phyloP scores from a whole-genome alignment of 306 rosid genomes.

The Lagenaria siceraria region DNA sequence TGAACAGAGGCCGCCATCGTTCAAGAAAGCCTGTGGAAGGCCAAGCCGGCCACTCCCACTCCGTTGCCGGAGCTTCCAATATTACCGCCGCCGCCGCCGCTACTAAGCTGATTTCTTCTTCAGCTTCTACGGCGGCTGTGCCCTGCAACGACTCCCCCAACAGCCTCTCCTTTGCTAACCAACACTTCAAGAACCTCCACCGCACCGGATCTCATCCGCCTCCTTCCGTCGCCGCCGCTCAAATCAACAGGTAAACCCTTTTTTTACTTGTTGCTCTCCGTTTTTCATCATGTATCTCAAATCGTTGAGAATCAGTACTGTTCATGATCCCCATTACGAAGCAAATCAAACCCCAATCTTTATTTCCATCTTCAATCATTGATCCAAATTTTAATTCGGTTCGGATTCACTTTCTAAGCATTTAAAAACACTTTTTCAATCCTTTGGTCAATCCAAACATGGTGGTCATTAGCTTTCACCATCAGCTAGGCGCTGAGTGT shows the following conservation, averaged over 20 bases:
- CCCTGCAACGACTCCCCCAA: constrained; percentile 26
- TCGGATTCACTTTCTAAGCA: no score
- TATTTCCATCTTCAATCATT: not conserved
- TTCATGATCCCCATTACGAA: not conserved
- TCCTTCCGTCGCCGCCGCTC: constrained; percentile 27
- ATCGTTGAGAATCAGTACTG: not conserved
- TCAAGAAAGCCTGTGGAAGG: constrained; percentile 99
- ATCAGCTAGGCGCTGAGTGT: not conserved
- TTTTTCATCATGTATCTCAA: not conserved
- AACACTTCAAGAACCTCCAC: constrained; percentile 38
- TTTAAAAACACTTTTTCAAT: no score
- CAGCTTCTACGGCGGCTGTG: constrained; percentile 27
- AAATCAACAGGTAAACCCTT: constrained; percentile 43
- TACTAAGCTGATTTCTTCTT: constrained; percentile 20
- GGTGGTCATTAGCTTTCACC: not conserved
- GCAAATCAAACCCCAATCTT: not conserved
- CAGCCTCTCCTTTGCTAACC: constrained; percentile 31
- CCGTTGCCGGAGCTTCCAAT: constrained; percentile 29
- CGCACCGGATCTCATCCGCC: not conserved
- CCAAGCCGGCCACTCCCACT: constrained; percentile 61
- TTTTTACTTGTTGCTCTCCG: not conserved
- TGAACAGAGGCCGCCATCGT: constrained; percentile 99
- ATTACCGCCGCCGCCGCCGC: constrained; percentile 11
- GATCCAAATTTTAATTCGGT: not conserved
- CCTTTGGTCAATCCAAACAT: no score